Base-by-base conservation (phyloP, 352 stramenopile species). In the Phytophthora pinifolia region DNA sequence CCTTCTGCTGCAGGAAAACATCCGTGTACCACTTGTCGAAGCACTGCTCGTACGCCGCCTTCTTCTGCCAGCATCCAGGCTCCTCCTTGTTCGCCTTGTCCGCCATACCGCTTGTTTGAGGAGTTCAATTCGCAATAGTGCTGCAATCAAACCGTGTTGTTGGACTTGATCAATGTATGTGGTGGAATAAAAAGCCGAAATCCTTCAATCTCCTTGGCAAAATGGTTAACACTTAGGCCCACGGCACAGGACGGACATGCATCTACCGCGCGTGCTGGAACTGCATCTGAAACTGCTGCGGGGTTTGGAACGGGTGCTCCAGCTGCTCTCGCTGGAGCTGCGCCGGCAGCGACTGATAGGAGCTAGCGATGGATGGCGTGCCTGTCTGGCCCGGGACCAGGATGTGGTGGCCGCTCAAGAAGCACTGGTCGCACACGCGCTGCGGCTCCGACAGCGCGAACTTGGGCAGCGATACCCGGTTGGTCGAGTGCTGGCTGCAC, bases 21-120 rank as follows among this genome's bases (percentile, higher is more conserved):
- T 92, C 70, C 42, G 81, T 89, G 67, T 92, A 94, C 84, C 84
- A 94, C 64, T 79, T 71, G 55, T 94, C 84, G 67, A 94, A 94
- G 72, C 84, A 94, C 53, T 92, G 78, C 57, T 94, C 84, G 56
- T 73, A 90, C 68, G 63, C 72, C 2, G 73, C 73, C 46, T 89
- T 89, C 66, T 83, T 73, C 57, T 86, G 71, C 77, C 79, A 87
- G 74, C 79, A 90, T 3, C 75, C 70, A 17, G 50, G 63, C 35
- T 86, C 77, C 20, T 87, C 64, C 25, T 62, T 27, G 2, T 29
- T 46, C 50, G 51, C 27, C 34, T 54, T 46, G 35, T 68, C 44
- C 15, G 49, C 54, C 54, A 74, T 76, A 8, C 32, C 34, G 17
- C 8, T 35, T 9, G 37, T 27, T 27, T 6, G 6, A 49, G 29